Base-by-base conservation (phyloP, 768 basidiomycete genomes). In the Leccinum truebloodii region DNA sequence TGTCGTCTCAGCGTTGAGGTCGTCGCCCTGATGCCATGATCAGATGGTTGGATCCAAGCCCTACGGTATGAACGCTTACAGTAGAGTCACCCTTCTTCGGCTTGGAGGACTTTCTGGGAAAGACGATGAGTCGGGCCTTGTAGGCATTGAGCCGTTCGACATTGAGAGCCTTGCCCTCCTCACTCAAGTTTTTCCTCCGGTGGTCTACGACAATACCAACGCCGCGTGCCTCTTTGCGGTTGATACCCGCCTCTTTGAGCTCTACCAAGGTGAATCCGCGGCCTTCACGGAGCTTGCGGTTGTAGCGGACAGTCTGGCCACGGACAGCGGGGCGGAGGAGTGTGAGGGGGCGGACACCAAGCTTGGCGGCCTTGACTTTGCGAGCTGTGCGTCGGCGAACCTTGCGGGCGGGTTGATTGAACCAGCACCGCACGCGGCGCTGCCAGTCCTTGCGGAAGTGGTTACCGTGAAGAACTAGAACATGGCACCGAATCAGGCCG, bases 381-480 rank as follows among this genome's bases (percentile, higher is more conserved):
- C 97, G 92, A 49, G 95, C 94, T 52, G 82, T 87, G 76, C 97
- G 91, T 75, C 97, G 86, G 76, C 93, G 91, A 77, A 95, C 90
- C 81, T 98, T 98, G 75, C 92, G 91, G 53, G 95, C 96, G 59
- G 97, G 94, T 80, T 99, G 97, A 83, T 98, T 92, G 77, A 98
- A 98, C 95, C 95, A 95, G 74, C 94, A 96, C 78, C 89, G 89
- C 70, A 96, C 94, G 66, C 90, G 90, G 73, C 88, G 85, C 79
- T 98, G 96, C 95, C 95, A 98, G 77, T 98, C 95, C 88, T 98
- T 98, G 83, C 87, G 92, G 86, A 95, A 95, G 77, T 97, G 94
- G 79, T 95, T 95, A 70, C 78, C 84, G 80, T 87, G 94, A 77
- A 96, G 92, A 81, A 92, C 92, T 91, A 52, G 60, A 52, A 64